Conservation (phyloP, 1,284 basidiomycete species). For the Papiliotrema flavescens region DNA sequence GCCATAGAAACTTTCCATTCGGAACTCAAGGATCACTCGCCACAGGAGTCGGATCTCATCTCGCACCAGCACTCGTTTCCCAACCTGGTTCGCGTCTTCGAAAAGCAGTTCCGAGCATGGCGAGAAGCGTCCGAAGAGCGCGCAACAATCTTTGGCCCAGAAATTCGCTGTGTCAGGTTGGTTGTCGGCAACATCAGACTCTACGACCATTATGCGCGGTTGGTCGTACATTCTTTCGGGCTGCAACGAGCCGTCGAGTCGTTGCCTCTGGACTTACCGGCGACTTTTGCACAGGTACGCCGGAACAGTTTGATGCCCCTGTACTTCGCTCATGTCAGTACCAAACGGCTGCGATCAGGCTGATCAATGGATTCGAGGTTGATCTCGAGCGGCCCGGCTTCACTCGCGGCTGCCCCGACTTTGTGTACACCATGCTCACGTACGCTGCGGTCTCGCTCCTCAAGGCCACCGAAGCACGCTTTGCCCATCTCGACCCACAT, state of each 20-base stretch:
- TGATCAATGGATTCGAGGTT: constrained; percentile 3
- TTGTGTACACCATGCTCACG: constrained; percentile 29
- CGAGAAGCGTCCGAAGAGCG: no score
- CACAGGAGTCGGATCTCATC: background rate
- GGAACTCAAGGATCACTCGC: background rate
- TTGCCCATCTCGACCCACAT: constrained; percentile 10
- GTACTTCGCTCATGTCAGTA: constrained; percentile 12
- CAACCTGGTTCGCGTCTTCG: background rate
- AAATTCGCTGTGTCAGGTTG: no score
- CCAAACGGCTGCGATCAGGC: constrained; percentile 16
- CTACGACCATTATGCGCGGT: constrained; percentile 28
- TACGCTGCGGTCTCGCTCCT: constrained; percentile 33
- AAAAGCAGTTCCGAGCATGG: no score
- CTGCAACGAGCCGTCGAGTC: constrained; percentile 18
- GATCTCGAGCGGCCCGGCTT: background rate
- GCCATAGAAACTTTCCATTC: background rate
- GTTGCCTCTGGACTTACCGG: constrained; percentile 7
- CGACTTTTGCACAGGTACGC: constrained; percentile 25
- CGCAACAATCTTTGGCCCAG: no score
- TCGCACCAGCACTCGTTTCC: background rate
- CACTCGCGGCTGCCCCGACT: constrained; percentile 27
- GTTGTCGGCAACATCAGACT: constrained; percentile 8
- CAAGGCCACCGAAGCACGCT: constrained; percentile 12
- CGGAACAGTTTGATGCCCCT: background rate
- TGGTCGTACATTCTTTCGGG: constrained; percentile 29